Base-by-base conservation (phyloP, 1,284 basidiomycete species). In the Rhodotorula sp. region DNA sequence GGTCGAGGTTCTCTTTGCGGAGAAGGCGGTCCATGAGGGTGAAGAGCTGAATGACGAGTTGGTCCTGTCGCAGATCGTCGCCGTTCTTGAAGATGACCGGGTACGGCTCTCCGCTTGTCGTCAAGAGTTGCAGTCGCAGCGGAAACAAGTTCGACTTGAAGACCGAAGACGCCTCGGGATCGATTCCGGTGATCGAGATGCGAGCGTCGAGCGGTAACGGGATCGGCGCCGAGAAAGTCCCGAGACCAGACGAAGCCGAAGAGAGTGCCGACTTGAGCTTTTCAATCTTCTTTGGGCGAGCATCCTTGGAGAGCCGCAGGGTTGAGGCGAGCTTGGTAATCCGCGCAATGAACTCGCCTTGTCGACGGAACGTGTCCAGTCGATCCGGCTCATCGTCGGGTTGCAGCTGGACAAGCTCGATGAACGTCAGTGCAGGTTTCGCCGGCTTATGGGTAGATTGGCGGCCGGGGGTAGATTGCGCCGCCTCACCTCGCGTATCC, bases 21-120 rank as follows among this genome's bases (percentile, higher is more conserved):
- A 99, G 83, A 21, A 99, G 83, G 47, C 91, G 87, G 80, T 99
- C 95, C 97, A 99, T 99, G 39, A 99, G 87, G 6, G 93, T 97
- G 82, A 99, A 96, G 15, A 99, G 86, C 81, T 99, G 96, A 65
- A 98, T 91, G 34, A 98, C 95, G 47, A 98, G 87, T 81, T 98
- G 96, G 80, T 98, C 96, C 81, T 99, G 97, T 29, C 96, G 89
- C 85, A 99, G 89, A 80, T 99, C 97, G 80, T 99, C 97, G 10
- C 97, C 97, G 77, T 97, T 95, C 82, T 99, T 99, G 86, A 98
- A 98, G 75, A 99, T 99, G 62, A 97, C 87, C 0, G 94, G 91
- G 81, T 92, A 99, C 90, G 65, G 43, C n/a, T 56, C 67, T n/a
- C 62, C 64, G 60, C 26, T 76, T 74, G 90, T 86, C 56, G 87